Base-by-base conservation (phyloP, 164 flowering plant genomes). In the Litsea cubeba region DNA sequence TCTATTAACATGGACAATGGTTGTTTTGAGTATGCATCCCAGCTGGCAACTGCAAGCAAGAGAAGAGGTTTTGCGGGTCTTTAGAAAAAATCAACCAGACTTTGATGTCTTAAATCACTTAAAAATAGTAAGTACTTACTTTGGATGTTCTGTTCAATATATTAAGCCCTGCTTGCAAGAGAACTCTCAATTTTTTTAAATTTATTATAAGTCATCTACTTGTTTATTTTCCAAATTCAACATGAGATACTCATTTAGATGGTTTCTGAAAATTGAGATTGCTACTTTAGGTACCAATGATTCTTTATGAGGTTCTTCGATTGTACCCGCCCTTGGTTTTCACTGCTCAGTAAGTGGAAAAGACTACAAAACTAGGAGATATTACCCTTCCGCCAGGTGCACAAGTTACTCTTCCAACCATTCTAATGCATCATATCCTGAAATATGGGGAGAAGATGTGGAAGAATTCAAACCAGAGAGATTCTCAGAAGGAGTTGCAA, bases 41-140 rank as follows among this genome's bases (percentile, higher is more conserved):
- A 72, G 70, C 50, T 87, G 88, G 90, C 88, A 85, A 76, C 78
- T 76, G 12, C 81, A 74, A 70, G 88, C 89, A 10, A 86, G 90
- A 50, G 78, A 83, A 58, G 91, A 89, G 63, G 86, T 86, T 60
- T 54, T 83, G 2, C 71, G 72, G 60, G 20, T 75, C 26, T 81
- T 76, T 70, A 80, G 83, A 2, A 69, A 71, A 26, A 73, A 54
- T 24, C 24, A 60, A 23, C 85, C 85, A 0, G 68, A 76, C 28
- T 26, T 72, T 12, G 83, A 84, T 51, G 68, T 62, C 32, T 6
- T 87, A 72, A 76, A 25, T 70, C 80, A 63, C 28, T 26, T 63
- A 10, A 63, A 23, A 23, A 63, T 24, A 11, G 66, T 63, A 15
- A 63, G 66, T 23, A 26, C 22, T 63, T 24, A 30, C 24, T 12